Evolutionary conservation across 257 asterid species (phyloP).

Genomic region (Fraxinus quadrangulata): DNA sequence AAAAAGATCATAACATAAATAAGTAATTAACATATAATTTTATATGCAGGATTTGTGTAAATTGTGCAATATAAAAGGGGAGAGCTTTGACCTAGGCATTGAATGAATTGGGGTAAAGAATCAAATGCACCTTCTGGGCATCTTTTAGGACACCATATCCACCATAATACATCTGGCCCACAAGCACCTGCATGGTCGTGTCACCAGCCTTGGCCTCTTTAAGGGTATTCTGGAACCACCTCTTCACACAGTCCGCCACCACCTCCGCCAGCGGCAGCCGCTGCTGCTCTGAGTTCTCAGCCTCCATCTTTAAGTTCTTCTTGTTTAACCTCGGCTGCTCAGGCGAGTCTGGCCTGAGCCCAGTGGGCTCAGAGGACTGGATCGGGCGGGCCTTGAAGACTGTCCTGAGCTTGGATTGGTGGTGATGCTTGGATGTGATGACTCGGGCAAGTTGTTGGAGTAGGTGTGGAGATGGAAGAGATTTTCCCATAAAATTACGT

Average conservation of each 20-base stretch:
- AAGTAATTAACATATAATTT: slow-evolving; percentile 6
- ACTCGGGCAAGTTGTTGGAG: slow-evolving; percentile 59
- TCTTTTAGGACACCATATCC: slow-evolving; percentile 81
- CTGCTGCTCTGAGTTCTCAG: slow-evolving; percentile 52
- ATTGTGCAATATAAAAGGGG: neutral
- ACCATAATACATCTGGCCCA: slow-evolving; percentile 91
- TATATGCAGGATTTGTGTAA: neutral
- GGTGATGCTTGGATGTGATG: slow-evolving; percentile 44
- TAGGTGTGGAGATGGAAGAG: slow-evolving; percentile 51
- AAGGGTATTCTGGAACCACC: slow-evolving; percentile 91
- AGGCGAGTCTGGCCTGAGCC: slow-evolving; percentile 27
- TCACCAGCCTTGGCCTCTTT: slow-evolving; percentile 93
- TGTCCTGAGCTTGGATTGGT: slow-evolving; percentile 51
- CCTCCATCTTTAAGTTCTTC: slow-evolving; percentile 46
- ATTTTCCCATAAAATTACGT: slow-evolving; percentile 62
- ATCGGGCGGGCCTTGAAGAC: slow-evolving; percentile 37
- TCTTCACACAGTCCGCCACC: slow-evolving; percentile 80
- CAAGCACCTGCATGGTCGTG: slow-evolving; percentile 83
- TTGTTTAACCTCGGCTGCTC: slow-evolving; percentile 24
- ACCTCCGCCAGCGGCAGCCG: slow-evolving; percentile 73
- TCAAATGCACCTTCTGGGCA: slow-evolving; percentile 61
- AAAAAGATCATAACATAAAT: slow-evolving; percentile 5
- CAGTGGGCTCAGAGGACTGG: slow-evolving; percentile 35
- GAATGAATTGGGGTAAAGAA: neutral
- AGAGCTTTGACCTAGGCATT: neutral